phyloP scores from a whole-genome alignment of 495 filamentous ascomycete species.

The Glutinoglossum americanum region DNA sequence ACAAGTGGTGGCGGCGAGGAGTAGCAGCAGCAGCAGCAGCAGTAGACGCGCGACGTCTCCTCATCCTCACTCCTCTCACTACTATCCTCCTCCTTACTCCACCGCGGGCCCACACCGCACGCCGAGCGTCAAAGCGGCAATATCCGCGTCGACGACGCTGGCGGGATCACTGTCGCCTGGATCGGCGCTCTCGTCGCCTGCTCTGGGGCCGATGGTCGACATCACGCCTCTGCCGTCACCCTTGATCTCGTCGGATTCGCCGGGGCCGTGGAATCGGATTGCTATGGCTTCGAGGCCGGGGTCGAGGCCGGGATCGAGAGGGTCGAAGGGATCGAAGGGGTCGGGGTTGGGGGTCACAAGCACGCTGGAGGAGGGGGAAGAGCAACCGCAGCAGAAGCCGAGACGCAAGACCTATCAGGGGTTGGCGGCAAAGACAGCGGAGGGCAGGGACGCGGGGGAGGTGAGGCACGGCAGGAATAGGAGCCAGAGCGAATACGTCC shows the following conservation, averaged over 20 bases:
- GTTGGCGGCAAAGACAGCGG: conserved; percentile 10
- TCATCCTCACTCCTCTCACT: conserved; percentile 9
- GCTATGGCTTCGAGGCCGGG: conserved; percentile 16
- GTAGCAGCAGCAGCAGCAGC: conserved; percentile 15
- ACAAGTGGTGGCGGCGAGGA: too few relatives aligned
- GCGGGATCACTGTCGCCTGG: conserved; percentile 36
- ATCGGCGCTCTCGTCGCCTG: conserved; percentile 42
- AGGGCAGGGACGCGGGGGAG: conserved; percentile 17
- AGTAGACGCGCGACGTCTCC: conserved; percentile 19
- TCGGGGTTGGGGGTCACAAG: not conserved
- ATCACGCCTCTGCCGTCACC: conserved; percentile 89
- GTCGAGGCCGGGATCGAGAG: too few relatives aligned
- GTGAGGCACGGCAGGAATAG: conserved; percentile 36
- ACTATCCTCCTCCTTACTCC: conserved; percentile 13
- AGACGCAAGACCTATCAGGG: conserved; percentile 30
- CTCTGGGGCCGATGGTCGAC: conserved; percentile 63
- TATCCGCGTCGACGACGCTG: conserved; percentile 20
- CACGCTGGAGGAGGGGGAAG: not conserved
- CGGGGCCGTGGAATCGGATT: conserved; percentile 44
- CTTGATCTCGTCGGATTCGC: conserved; percentile 46
- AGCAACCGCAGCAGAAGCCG: not conserved
- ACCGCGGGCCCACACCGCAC: conserved; percentile 19
- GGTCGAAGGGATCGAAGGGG: conserved; percentile 22
- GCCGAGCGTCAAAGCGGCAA: conserved; percentile 27
- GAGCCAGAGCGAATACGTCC: conserved; percentile 73